Evolutionary conservation across 164 flowering plant species (phyloP).

Genomic region (Vitis labrusca): DNA sequence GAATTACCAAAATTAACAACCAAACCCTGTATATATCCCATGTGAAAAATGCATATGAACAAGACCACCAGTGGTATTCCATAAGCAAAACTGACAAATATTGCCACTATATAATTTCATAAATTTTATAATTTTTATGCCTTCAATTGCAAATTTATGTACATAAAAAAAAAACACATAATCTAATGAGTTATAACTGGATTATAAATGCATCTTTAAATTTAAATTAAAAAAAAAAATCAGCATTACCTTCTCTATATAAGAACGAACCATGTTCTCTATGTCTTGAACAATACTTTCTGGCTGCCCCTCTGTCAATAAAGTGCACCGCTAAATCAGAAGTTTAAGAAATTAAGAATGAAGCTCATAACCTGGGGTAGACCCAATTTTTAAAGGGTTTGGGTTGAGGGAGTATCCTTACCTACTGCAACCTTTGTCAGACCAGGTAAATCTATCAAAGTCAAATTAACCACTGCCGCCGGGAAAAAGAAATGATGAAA

Average conservation of each 20-base stretch:
- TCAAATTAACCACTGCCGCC: conserved; percentile 79
- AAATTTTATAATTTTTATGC: too few relatives aligned
- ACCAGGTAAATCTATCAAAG: conserved; percentile 89
- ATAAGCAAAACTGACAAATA: too few relatives aligned
- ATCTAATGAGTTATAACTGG: too few relatives aligned
- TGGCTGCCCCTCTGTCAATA: conserved; percentile 57
- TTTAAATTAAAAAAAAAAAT: not conserved
- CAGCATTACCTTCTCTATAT: conserved; percentile 51
- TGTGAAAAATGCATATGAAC: too few relatives aligned
- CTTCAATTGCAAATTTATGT: too few relatives aligned
- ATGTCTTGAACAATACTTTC: conserved; percentile 59
- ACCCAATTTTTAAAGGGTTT: not conserved
- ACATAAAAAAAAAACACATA: too few relatives aligned
- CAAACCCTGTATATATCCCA: too few relatives aligned
- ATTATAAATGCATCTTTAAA: not conserved
- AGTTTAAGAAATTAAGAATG: not conserved
- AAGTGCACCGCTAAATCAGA: not conserved
- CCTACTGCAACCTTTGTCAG: conserved; percentile 89
- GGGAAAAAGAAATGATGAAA: conserved; percentile 13
- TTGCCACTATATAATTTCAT: too few relatives aligned
- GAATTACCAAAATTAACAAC: too few relatives aligned
- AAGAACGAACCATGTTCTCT: conserved; percentile 63
- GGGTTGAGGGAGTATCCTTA: conserved; percentile 15
- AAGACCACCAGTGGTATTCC: too few relatives aligned
- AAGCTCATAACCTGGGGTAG: not conserved